Base-by-base conservation (phyloP, 1,284 basidiomycete species). In the Mycosarcoma mackinlayi region DNA sequence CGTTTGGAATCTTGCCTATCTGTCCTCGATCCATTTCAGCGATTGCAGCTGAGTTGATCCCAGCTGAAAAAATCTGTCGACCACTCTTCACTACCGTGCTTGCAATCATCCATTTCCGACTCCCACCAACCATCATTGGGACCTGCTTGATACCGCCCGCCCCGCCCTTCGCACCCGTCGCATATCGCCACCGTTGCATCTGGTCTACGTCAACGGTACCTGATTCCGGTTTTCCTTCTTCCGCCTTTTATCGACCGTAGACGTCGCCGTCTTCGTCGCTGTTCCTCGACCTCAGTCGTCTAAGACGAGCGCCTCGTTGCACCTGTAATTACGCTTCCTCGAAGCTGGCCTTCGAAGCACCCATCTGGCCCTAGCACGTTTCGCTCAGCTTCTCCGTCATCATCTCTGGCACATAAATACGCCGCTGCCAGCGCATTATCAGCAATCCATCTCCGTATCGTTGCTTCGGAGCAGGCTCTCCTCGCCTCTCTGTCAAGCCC, bases 341-440 rank as follows among this genome's bases (percentile, higher is more conserved):
- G 63, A 52, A 56, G 63, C 57, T 51, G 57, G 63, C 47, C 52
- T 66, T 66, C 53, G 52, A 56, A 19, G 41, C 13, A 47, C n/a
- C 11, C 27, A 18, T 47, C 18, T 16, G 14, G 28, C 27, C 11
- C 16, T 24, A 16, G 23, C n/a, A 13, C 41, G 24, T 34, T 35
- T 18, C 45, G 34, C 7, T 35, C 11, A 7, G 13, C 44, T 16
- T n/a, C n/a, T n/a, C n/a, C n/a, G n/a, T n/a, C n/a, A n/a, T n/a
- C n/a, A n/a, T n/a, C n/a, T n/a, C n/a, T n/a, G n/a, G n/a, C n/a
- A n/a, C n/a, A n/a, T n/a, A n/a, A n/a, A n/a, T n/a, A n/a, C n/a
- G n/a, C n/a, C n/a, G n/a, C n/a, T n/a, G n/a, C n/a, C n/a, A n/a
- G n/a, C n/a, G n/a, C n/a, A n/a, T n/a, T n/a, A n/a, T n/a, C n/a